phyloP scores from a whole-genome alignment of 176 grass and related monocot genomes.

The Zea mays region DNA sequence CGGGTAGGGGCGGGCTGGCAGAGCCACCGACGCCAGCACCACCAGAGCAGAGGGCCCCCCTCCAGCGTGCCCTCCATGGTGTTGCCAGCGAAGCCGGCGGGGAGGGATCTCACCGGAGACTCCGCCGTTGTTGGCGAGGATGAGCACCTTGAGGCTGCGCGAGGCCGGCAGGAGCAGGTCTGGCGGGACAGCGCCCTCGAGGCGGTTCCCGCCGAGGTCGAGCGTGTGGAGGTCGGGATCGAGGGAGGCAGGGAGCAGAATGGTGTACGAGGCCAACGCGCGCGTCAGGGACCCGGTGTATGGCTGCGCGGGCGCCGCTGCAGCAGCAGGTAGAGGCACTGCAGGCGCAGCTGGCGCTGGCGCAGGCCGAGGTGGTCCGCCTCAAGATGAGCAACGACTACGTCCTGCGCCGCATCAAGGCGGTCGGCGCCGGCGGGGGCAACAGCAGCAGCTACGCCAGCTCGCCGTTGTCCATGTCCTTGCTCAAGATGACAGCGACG shows the following conservation, averaged over 20 bases:
- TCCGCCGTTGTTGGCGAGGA: conserved; percentile 68
- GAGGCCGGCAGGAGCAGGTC: conserved; percentile 54
- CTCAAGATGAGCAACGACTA: conserved; percentile 60
- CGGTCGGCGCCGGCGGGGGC: neutral
- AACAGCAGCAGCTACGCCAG: conserved; percentile 33
- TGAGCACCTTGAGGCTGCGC: conserved; percentile 65
- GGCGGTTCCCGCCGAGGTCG: conserved; percentile 76
- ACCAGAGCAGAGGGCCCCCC: no score
- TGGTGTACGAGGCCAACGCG: conserved; percentile 98
- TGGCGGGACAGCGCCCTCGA: conserved; percentile 48
- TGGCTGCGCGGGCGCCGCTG: conserved; percentile 89
- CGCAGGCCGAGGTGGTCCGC: conserved; percentile 85
- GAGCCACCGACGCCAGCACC: no score
- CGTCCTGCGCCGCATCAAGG: conserved; percentile 49
- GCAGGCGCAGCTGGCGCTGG: conserved; percentile 81
- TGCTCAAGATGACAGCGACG: conserved; percentile 50
- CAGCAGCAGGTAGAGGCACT: conserved; percentile 92
- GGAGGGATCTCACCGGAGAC: conserved; percentile 64
- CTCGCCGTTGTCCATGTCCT: conserved; percentile 57
- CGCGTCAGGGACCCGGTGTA: conserved; percentile 88
- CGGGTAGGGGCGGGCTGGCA: neutral
- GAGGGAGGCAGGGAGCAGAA: conserved; percentile 95
- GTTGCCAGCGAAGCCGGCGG: conserved; percentile 41
- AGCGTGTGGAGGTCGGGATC: conserved; percentile 81
- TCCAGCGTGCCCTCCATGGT: conserved; percentile 61